Percentiles rank a stretch among this genome's conserved stretches.
phyloP scores from a whole-genome alignment of 2,329 filamentous ascomycete species.

The Thyridium curvatum region DNA sequence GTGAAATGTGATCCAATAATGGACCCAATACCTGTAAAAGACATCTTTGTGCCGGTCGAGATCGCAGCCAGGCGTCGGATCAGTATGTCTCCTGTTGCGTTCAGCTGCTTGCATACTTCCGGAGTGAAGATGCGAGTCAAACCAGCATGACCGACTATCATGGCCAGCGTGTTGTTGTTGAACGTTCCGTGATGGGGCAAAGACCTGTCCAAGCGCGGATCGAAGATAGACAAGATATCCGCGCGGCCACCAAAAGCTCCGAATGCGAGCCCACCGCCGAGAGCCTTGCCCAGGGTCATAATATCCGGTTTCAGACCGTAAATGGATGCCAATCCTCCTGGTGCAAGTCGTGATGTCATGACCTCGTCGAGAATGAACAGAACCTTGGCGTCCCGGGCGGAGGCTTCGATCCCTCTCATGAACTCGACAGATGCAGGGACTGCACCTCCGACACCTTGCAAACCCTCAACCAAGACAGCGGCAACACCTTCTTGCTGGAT shows the following conservation, averaged over 20 bases:
- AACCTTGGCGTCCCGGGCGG: conserved; percentile 40
- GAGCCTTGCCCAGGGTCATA: conserved; percentile 49
- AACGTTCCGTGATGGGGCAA: conserved; percentile 54
- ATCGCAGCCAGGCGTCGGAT: conserved; percentile 11
- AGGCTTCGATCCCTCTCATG: conserved; percentile 39
- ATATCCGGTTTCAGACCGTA: conserved; percentile 56
- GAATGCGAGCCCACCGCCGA: conserved; percentile 53
- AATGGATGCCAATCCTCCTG: conserved; percentile 44
- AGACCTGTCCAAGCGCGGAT: conserved; percentile 54
- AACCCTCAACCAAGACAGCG: conserved; percentile 58
- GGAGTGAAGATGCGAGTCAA: conserved; percentile 19
- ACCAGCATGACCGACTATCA: conserved; percentile 40
- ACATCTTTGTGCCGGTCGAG: conserved; percentile 14
- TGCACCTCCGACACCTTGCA: conserved; percentile 57
- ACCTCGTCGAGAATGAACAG: conserved; percentile 67
- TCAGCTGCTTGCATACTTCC: conserved; percentile 15
- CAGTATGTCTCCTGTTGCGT: conserved; percentile 16
- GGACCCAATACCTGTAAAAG: conserved; percentile 15
- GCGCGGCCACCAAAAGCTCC: conserved; percentile 49
- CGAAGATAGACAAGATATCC: conserved; percentile 68
- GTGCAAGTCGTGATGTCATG: conserved; percentile 55
- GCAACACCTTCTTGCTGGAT: conserved; percentile 41
- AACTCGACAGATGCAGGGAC: conserved; percentile 46
- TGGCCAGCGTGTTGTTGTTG: conserved; percentile 50
- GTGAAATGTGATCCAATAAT: conserved; percentile 20